Percentiles rank a stretch among this genome's conserved stretches.
Conservation (phyloP, 345 rosid genomes). For the Orychophragmus violaceus region DNA sequence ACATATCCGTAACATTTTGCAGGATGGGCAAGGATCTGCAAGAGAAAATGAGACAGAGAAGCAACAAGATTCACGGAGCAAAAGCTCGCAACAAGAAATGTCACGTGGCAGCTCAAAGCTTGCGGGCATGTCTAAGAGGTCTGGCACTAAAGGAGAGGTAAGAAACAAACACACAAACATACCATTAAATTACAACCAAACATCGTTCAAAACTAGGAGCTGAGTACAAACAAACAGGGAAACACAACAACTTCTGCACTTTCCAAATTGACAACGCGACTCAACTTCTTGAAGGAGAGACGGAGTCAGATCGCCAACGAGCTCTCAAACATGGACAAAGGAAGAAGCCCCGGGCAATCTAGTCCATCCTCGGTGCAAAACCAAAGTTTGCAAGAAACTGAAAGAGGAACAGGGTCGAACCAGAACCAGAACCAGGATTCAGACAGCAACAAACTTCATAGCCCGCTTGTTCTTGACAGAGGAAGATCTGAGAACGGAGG, state of each 20-base stretch:
- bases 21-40: constrained; percentile 39
- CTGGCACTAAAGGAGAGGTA: constrained; percentile 69
- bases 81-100: constrained; percentile 36
- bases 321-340: constrained; percentile 52
- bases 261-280: constrained; percentile 68
- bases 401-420: constrained; percentile 12
- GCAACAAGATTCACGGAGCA: constrained; percentile 38
- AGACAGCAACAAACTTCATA: constrained; percentile 1
- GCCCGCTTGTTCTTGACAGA: constrained; percentile 28
- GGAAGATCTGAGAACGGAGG: constrained; percentile 43
- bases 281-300: constrained; percentile 80
- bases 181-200: neutral
- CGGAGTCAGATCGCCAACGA: constrained; percentile 62
- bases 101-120: constrained; percentile 33
- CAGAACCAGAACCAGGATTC: constrained; percentile 3
- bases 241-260: constrained; percentile 48
- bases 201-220: neutral
- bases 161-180: neutral
- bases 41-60: constrained; percentile 33
- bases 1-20: neutral
- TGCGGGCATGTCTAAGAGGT: constrained; percentile 46
- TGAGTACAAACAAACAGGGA: constrained; percentile 42
- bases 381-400: constrained; percentile 11
- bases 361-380: constrained; percentile 14
- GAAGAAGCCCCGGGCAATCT: constrained; percentile 17